Base-by-base conservation (phyloP, 495 filamentous ascomycete species). In the Xylaria nigripes region DNA sequence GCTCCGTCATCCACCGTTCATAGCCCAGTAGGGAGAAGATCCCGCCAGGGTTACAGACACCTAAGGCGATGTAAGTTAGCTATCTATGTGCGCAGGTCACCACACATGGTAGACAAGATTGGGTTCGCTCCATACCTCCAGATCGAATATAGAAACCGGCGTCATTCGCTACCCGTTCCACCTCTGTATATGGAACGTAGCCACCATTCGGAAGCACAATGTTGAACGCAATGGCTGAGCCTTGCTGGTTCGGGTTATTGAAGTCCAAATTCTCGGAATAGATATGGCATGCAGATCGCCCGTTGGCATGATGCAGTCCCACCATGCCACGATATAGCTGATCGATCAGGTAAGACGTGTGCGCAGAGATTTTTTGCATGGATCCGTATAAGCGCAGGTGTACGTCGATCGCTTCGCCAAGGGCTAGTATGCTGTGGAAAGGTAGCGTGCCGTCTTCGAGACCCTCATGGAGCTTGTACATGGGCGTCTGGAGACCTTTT, bases 401-500 rank as follows among this genome's bases (percentile, higher is more conserved):
- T 2, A 81, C 73, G n/a, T 79, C 74, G 24, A 92, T 79, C 4
- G 86, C 87, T 60, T 77, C 76, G 0, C 80, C 82, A 9, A 92
- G 76, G 1, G 85, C 86, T 23, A 89, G 64, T 56, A 91, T 89
- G 58, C 70, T 85, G 66, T 89, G 87, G 58, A 89, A 87, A n/a
- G 86, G 84, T 6, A 87, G 64, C 6, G 87, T 91, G 3, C 87
- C 87, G 66, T 92, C 87, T 58, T 91, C 87, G 1, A 91, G 74
- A 18, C 72, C 73, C 42, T 87, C 82, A 55, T 89, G 85, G 3
- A 89, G 64, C 34, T 66, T 65, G 19, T 68, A 67, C 42, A 59
- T 60, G 24, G 58, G 59, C 15, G 56, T 54, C 50, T 71, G 68
- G 18, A 71, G 48, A 29, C 77, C 72, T 57, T 83, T 89, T 40